phyloP scores from a whole-genome alignment of 2,329 filamentous ascomycete species.

The Phialocephala sp. region DNA sequence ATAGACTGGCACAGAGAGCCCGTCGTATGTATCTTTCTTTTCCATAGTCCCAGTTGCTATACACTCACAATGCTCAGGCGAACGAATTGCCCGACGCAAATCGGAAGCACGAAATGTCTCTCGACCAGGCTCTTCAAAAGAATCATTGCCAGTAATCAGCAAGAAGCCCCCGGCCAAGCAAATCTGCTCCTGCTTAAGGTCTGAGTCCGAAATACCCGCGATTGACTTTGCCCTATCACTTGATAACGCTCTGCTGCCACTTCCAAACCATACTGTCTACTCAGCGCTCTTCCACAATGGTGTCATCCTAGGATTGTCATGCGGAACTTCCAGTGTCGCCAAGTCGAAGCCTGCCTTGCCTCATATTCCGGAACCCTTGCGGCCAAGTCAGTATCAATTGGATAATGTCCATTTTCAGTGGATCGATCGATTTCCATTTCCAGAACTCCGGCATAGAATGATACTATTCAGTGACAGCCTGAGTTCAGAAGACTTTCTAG shows the following conservation, averaged over 20 bases:
- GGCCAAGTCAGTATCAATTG: constrained; percentile 23
- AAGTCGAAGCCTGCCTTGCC: constrained; percentile 10
- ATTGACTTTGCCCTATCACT: neutral
- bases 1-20: constrained; percentile 32
- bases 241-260: neutral
- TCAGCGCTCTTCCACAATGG: constrained; percentile 31
- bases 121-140: neutral
- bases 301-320: constrained; percentile 27
- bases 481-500: constrained; percentile 24
- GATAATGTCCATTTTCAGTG: constrained; percentile 25
- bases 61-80: neutral
- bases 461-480: constrained; percentile 20
- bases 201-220: neutral
- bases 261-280: constrained; percentile 21
- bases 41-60: neutral
- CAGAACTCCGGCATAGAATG: constrained; percentile 24
- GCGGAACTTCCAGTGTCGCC: constrained; percentile 12
- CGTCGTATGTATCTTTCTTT: constrained; percentile 26
- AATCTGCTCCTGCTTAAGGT: neutral
- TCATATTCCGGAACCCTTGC: constrained; percentile 19
- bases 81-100: constrained; percentile 5
- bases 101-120: neutral
- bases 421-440: constrained; percentile 31
- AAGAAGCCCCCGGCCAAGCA: neutral
- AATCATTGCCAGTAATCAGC: neutral